Conservation (phyloP, 2,329 filamentous ascomycete genomes). For the Pseudohalonectria lignicola region DNA sequence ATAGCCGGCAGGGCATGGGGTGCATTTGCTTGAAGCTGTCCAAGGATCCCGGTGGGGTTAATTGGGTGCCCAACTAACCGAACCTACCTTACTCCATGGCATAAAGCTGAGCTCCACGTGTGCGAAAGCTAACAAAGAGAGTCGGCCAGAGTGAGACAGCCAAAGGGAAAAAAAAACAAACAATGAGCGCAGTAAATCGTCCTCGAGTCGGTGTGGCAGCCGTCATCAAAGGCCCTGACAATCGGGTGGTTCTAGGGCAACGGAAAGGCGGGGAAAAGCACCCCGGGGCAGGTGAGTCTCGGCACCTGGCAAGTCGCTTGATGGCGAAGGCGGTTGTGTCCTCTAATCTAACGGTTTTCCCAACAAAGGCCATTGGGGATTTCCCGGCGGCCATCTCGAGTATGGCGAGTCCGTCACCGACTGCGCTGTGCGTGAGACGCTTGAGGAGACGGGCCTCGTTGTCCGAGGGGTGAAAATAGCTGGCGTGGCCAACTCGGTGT, state of each 20-base stretch:
- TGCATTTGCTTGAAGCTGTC: too few relatives aligned
- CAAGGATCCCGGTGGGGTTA: too few relatives aligned
- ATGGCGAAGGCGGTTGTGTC: not conserved
- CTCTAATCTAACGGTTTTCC: not conserved
- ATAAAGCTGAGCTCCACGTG: too few relatives aligned
- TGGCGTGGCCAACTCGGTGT: conserved; percentile 57
- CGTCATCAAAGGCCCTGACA: conserved; percentile 29
- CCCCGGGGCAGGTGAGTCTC: conserved; percentile 33
- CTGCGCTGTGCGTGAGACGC: conserved; percentile 55
- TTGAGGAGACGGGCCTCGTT: conserved; percentile 59
- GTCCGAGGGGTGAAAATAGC: conserved; percentile 42
- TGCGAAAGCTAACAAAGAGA: too few relatives aligned
- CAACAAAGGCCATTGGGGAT: conserved; percentile 33
- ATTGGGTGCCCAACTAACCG: too few relatives aligned
- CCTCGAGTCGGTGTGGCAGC: conserved; percentile 37
- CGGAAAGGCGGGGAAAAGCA: conserved; percentile 25
- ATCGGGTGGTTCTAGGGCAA: conserved; percentile 34
- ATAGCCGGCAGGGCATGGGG: too few relatives aligned
- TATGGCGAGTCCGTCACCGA: conserved; percentile 48
- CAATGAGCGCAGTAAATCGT: not conserved
- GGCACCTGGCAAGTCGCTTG: not conserved
- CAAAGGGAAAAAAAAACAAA: too few relatives aligned
- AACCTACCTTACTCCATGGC: too few relatives aligned
- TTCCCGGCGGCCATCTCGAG: conserved; percentile 70
- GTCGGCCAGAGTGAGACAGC: too few relatives aligned